phyloP scores from a whole-genome alignment of 192 early-diverging fungal species.

The Coemansia sp. region DNA sequence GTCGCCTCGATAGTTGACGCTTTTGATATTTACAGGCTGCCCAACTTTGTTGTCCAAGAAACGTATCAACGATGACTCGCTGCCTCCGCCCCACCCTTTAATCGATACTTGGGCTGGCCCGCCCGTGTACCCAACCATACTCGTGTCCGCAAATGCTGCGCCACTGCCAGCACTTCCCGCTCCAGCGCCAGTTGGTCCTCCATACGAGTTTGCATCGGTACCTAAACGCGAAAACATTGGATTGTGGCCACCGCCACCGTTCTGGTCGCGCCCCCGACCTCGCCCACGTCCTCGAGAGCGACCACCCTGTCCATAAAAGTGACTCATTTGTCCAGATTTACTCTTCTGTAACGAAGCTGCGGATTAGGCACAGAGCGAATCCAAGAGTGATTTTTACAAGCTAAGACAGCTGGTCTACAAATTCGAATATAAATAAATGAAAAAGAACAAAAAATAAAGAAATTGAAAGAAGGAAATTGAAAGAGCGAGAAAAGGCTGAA shows the following conservation, averaged over 20 bases:
- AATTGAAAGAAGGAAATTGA: not conserved
- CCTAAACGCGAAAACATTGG: conserved; percentile 40
- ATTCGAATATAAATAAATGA: not conserved
- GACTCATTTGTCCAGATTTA: conserved; percentile 15
- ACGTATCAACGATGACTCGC: conserved; percentile 28
- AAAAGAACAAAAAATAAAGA: not conserved
- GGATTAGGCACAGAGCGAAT: not conserved
- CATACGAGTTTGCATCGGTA: not conserved
- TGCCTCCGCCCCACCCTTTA: conserved; percentile 48
- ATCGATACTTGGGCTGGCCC: conserved; percentile 42
- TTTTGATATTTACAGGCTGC: conserved; percentile 23
- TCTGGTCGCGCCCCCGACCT: conserved; percentile 26
- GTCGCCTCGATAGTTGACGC: conserved; percentile 40
- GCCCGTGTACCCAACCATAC: conserved; percentile 17
- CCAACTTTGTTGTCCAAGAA: conserved; percentile 42
- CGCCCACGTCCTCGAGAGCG: conserved; percentile 39
- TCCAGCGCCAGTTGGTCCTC: conserved; percentile 1
- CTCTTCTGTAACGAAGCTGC: not conserved
- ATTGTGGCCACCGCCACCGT: conserved; percentile 21
- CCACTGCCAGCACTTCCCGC: conserved; percentile 1
- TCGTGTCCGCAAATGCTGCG: conserved; percentile 27
- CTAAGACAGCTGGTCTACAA: not conserved
- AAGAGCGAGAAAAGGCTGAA: not conserved
- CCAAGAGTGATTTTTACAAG: not conserved
- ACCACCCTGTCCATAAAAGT: conserved; percentile 16